Conservation (phyloP, 2,329 filamentous ascomycete species). For the Sphaerulina vaccinii region DNA sequence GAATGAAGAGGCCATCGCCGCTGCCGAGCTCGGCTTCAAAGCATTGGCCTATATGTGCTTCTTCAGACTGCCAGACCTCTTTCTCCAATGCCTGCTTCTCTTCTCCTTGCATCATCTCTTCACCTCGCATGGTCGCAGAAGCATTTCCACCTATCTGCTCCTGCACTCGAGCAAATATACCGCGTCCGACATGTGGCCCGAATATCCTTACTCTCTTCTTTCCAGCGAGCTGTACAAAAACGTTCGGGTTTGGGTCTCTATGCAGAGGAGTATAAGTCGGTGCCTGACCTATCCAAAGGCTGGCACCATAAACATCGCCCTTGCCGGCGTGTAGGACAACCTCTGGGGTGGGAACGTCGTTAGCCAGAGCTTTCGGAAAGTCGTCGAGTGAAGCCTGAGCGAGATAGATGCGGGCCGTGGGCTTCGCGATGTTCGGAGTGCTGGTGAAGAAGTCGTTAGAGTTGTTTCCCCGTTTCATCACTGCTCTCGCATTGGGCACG, state of each 20-base stretch:
- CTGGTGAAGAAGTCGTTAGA: slow-evolving; percentile 38
- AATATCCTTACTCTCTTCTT: slow-evolving; percentile 72
- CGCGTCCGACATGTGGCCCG: slow-evolving; percentile 60
- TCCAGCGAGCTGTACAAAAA: slow-evolving; percentile 80
- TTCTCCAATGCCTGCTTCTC: slow-evolving; percentile 67
- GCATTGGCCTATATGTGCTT: slow-evolving; percentile 16
- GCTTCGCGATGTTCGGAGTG: slow-evolving; percentile 23
- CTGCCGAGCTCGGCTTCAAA: slow-evolving; percentile 50
- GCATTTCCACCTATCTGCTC: slow-evolving; percentile 38
- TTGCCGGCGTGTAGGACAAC: slow-evolving; percentile 64
- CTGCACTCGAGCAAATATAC: slow-evolving; percentile 60
- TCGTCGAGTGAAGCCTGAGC: slow-evolving; percentile 74
- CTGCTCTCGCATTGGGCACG: slow-evolving; percentile 29
- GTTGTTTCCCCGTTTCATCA: slow-evolving; percentile 19
- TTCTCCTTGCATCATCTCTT: slow-evolving; percentile 86
- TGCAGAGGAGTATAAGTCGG: slow-evolving; percentile 90
- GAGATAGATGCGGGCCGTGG: slow-evolving; percentile 65
- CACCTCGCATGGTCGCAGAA: slow-evolving; percentile 62
- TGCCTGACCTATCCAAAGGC: slow-evolving; percentile 82
- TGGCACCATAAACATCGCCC: slow-evolving; percentile 83
- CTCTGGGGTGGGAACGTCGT: slow-evolving; percentile 67
- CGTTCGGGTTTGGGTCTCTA: slow-evolving; percentile 88
- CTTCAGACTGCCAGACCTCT: slow-evolving; percentile 62
- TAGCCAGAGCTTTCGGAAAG: slow-evolving; percentile 61
- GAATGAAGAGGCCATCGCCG: slow-evolving; percentile 76